Evolutionary conservation across 176 grass and related monocot genomes (phyloP), one percentile per base, ranked within the genome.

Genomic region (Hyparrhenia diplandra): DNA sequence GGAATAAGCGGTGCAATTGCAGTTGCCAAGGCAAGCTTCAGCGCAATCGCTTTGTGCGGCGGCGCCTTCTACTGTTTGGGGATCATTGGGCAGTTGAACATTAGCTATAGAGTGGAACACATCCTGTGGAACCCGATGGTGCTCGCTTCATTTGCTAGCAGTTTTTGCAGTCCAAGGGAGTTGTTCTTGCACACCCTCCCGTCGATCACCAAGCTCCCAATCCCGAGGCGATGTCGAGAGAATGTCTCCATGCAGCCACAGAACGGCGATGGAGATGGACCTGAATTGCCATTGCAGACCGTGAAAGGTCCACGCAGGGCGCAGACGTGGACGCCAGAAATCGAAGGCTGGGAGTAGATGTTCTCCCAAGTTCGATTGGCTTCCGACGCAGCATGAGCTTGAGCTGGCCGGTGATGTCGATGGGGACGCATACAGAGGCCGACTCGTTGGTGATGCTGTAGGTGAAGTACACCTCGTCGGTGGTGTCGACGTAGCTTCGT

Each of bases 241-340:
- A 87, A 91, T 18, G 85, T 76, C 28, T 87, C 70, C 37, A 84
- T 30, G 20, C 89, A 91, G 5, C 67, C 20, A 65, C 89, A 91
- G 20, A 32, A 52, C 7, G 51, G n/a, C 45, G 45, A 47, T 7
- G 60, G 25, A 32, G 2, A 2, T 32, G 31, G 4, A 39, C 32
- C 13, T 29, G 30, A 55, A 41, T 27, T 78, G 8, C 60, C 69
- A 12, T 58, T 81, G 71, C 89, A 91, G 31, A 47, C 71, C 13
- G 31, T 32, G 31, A 32, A 32, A 32, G 31, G 31, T 32, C 31
- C 31, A 4, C 31, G 4, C n/a, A 32, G 2, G 31, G 31, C 31
- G 4, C 2, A 32, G 31, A 32, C 31, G 31, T 32, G 31, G 4
- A 4, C 31, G 4, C n/a, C 4, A 4, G 31, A 32, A 32, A 32